Conservation (phyloP, 164 flowering plant species). For the Piper betle region DNA sequence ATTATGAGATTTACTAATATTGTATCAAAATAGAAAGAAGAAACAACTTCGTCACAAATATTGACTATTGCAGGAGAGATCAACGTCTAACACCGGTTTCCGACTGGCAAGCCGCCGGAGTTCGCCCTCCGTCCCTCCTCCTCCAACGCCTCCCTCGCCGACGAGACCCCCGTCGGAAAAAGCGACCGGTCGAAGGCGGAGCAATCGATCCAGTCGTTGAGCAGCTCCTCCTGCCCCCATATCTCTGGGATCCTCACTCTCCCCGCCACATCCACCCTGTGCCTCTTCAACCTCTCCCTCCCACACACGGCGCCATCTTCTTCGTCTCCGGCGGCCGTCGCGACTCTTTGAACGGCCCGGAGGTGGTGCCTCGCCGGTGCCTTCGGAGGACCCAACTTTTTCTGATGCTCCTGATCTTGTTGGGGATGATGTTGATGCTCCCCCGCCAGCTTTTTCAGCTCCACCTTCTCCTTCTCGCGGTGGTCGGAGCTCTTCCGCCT, state of each 20-base stretch:
- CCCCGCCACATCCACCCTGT: slow-evolving; percentile 35
- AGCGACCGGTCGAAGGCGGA: slow-evolving; percentile 34
- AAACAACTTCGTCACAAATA: too few relatives aligned
- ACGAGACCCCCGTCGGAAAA: slow-evolving; percentile 27
- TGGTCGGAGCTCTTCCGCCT: background rate
- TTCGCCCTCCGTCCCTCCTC: slow-evolving; percentile 24
- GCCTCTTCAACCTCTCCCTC: slow-evolving; percentile 41
- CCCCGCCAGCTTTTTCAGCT: too few relatives aligned
- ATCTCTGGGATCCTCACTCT: slow-evolving; percentile 43
- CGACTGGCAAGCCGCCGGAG: slow-evolving; percentile 19
- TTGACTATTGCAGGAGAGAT: too few relatives aligned
- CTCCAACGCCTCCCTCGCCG: slow-evolving; percentile 41
- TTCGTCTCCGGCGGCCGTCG: background rate
- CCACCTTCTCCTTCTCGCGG: background rate
- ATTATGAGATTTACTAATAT: too few relatives aligned
- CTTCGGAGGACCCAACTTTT: background rate
- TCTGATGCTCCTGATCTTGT: too few relatives aligned
- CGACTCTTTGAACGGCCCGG: background rate
- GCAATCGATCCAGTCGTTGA: slow-evolving; percentile 55
- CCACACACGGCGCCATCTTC: slow-evolving; percentile 10
- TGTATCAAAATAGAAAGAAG: too few relatives aligned
- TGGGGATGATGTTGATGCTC: too few relatives aligned
- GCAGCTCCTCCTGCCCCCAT: slow-evolving; percentile 53
- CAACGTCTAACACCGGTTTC: slow-evolving; percentile 18
- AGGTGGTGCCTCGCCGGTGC: background rate